A percentile compares a stretch with the other conserved stretches of the same genome.
Evolutionary conservation across 164 flowering plant species (phyloP).

Genomic region (grape (Vitis vinifera)): DNA sequence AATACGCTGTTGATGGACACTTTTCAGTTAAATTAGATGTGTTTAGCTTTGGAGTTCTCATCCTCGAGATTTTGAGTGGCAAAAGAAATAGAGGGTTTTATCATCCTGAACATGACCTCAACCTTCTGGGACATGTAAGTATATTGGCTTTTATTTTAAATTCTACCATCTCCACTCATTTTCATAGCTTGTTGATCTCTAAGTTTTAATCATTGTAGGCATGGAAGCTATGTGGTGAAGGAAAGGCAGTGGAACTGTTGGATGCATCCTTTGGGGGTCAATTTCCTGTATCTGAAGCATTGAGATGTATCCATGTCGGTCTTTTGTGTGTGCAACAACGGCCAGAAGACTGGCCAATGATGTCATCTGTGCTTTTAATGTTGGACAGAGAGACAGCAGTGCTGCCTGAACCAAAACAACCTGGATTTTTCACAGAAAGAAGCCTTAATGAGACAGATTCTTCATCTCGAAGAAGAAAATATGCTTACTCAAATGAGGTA

Average conservation of each 20-base stretch:
- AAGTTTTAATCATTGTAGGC: slow-evolving; percentile 9
- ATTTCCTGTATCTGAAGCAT: not conserved
- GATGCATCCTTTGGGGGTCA: not conserved
- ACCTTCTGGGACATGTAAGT: not conserved
- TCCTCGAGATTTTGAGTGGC: not conserved
- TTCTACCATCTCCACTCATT: too few species aligned
- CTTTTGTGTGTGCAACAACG: slow-evolving; percentile 8
- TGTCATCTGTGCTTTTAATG: slow-evolving; percentile 13
- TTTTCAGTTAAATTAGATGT: too few species aligned
- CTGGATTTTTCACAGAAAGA: not conserved
- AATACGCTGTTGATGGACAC: too few species aligned
- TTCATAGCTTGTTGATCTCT: too few species aligned
- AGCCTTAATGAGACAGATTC: too few species aligned
- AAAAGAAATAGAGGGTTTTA: not conserved
- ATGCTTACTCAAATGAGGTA: too few species aligned
- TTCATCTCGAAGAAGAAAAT: too few species aligned
- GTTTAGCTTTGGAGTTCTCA: not conserved
- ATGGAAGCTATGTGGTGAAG: slow-evolving; percentile 20
- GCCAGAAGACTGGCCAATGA: slow-evolving; percentile 16
- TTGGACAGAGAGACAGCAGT: slow-evolving; percentile 3
- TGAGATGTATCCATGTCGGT: slow-evolving; percentile 12
- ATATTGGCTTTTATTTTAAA: too few species aligned
- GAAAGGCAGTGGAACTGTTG: slow-evolving; percentile 4
- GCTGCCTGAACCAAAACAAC: not conserved
- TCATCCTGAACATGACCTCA: not conserved